Evolutionary conservation across 2,329 filamentous ascomycete species (phyloP), one percentile per base, ranked within the genome.

Genomic region (Penicillium sp.): DNA sequence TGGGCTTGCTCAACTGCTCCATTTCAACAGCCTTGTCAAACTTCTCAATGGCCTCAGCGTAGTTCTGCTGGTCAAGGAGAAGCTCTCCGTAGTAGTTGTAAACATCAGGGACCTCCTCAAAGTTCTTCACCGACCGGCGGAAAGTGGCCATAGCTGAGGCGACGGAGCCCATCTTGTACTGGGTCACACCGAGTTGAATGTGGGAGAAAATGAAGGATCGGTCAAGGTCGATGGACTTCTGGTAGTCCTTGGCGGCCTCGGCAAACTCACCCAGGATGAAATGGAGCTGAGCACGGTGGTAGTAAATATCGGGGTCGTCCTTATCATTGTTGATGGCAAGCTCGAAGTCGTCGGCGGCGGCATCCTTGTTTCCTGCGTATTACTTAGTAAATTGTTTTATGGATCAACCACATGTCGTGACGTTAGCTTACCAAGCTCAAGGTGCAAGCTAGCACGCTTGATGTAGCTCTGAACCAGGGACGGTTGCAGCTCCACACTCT

Each of bases 41-140:
- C 79, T 97, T 96, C 80, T 96, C 90, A 62, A 99, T 92, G 26
- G 95, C 95, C 75, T 99, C 93, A 57, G 90, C 83, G 78, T 89
- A 98, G 78, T 97, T 96, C 77, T 91, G 89, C 81, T 98, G 95
- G 81, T 99, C 95, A 53, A 99, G 87, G 56, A 99, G 84, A 55
- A 99, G 84, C 81, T 99, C 95, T 70, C 95, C 95, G 71, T 96
- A 98, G 85, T 99, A 99, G 84, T 99, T 99, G 84, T 98, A 99
- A 42, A 98, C 95, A 72, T 99, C 95, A 6, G 93, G 93, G 11
- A 96, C 91, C 73, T 93, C 90, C 71, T 92, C 90, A 73, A 99
- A 99, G 80, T 96, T 97, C 88, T 98, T 99, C 76, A 97, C 93
- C 77, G 92, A 96, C 62, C 93, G 86, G 68, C 93, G 87, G 87